Percentiles rank a stretch among this genome's conserved stretches.
These are phyloP conservation scores for Alternaria incomplexa DNA, from an alignment of 2,329 filamentous ascomycete genomes.

Conservation along the genomic window DNA sequence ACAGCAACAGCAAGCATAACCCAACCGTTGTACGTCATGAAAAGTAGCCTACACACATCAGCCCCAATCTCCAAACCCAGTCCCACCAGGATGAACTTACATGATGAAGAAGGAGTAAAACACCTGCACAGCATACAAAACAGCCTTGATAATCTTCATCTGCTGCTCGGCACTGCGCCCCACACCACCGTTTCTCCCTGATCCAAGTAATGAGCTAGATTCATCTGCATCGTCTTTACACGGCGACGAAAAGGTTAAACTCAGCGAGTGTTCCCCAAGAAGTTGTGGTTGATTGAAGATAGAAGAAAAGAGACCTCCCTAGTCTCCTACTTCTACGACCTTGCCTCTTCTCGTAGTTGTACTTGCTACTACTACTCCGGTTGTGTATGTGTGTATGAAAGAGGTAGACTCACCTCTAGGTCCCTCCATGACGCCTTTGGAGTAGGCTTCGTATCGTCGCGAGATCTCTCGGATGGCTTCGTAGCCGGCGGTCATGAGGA, in stretches of 20 bases:
- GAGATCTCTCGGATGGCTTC: constrained; percentile 82
- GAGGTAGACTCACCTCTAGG: constrained; percentile 39
- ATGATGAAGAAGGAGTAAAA: constrained; percentile 99
- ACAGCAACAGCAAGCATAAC: constrained; percentile 91
- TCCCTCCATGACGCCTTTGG: constrained; percentile 31
- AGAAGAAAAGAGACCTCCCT: constrained; percentile 11
- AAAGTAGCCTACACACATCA: constrained; percentile 75
- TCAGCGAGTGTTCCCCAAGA: constrained; percentile 35
- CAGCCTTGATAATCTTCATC: constrained; percentile 78
- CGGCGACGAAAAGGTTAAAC: constrained; percentile 17
- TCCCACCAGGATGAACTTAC: constrained; percentile 64
- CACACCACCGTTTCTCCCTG: constrained; percentile 68
- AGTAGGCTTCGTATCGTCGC: constrained; percentile 72
- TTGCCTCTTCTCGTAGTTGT: neutral
- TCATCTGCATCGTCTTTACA: constrained; percentile 46
- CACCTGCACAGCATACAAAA: constrained; percentile 88
- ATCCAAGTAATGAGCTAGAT: constrained; percentile 72
- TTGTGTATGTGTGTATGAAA: neutral
- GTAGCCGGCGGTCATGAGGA: constrained; percentile 88
- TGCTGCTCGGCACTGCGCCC: constrained; percentile 67
- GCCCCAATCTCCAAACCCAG: neutral
- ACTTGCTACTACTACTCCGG: neutral
- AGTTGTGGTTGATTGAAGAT: constrained; percentile 10
- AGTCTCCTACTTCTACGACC: constrained; percentile 7
- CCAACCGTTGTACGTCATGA: constrained; percentile 99